Base-by-base conservation (phyloP, 306 rosid species). In the Dryas alaskensis region DNA sequence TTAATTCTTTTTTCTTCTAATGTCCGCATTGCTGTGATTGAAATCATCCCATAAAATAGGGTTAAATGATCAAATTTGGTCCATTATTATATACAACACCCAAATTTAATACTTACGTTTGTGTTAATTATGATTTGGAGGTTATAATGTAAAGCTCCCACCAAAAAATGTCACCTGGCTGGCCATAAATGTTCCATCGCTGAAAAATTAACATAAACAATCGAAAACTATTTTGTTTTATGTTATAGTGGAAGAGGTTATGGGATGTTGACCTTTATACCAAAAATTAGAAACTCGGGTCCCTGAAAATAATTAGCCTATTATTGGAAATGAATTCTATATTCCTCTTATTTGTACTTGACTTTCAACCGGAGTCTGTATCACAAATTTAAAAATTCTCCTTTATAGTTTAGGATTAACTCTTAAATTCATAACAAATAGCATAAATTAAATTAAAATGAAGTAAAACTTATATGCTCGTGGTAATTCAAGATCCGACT, bases 101-200 rank as follows among this genome's bases (percentile, higher is more conserved):
- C 42, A 46, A 60, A 51, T 66, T 58, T 60, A 16, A 4, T n/a
- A n/a, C 17, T 22, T 25, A 73, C 54, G 81, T 59, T 57, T 57
- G 49, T 67, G 39, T 22, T 9, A 9, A 9, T 11, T 39, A 10
- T 17, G 65, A 12, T 73, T 17, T 0, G 58, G 73, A 69, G 79
- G 75, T 51, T 73, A 79, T 25, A 52, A 51, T 40, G 75, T 57
- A 67, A 74, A 44, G 66, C 40, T 68, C 71, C 19, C 27, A 31
- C 76, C 83, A 60, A 60, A 61, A 60, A 47, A 50, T 79, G 82
- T 66, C 69, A 73, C 62, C 53, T 58, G 6, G 69, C 51, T 72
- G 12, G 65, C 60, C 62, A 69, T 19, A 63, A 31, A 51, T 52
- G 72, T 46, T 80, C 51, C 74, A 54, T 68, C 47, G 4, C 1